phyloP scores from a whole-genome alignment of 2,329 filamentous ascomycete genomes.

The Paracorniculantispora psalliotae region DNA sequence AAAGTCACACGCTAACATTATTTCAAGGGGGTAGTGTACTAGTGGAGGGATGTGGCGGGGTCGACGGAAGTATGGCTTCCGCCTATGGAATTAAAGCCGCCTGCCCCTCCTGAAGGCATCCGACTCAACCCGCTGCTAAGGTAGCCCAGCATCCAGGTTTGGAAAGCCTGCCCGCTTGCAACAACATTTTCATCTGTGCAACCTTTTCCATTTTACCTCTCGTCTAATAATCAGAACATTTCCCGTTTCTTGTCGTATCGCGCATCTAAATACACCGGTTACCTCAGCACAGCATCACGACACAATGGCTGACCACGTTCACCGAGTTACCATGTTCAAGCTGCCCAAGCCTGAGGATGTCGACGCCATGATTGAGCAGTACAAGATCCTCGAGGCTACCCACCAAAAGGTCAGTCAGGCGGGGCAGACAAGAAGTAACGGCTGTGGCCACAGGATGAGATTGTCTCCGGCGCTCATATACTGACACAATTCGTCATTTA shows the following conservation, averaged over 20 bases:
- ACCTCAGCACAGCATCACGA: not conserved
- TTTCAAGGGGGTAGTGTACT: not conserved
- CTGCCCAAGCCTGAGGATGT: slow-evolving; percentile 40
- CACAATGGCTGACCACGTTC: slow-evolving; percentile 36
- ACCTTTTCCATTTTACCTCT: not conserved
- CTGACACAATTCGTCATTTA: slow-evolving; percentile 25
- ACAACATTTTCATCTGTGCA: not conserved
- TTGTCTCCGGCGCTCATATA: not conserved
- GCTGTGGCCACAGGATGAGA: too few species aligned
- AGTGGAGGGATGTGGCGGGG: not conserved
- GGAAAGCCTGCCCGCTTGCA: not conserved
- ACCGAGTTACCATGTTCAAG: slow-evolving; percentile 52
- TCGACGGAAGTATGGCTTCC: not conserved
- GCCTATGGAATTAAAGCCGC: not conserved
- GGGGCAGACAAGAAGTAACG: too few species aligned
- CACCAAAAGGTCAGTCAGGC: slow-evolving; percentile 39
- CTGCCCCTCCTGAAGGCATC: not conserved
- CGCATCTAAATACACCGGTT: not conserved
- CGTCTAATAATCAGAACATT: not conserved
- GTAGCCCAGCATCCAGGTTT: not conserved
- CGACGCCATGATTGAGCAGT: slow-evolving; percentile 40
- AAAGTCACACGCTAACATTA: too few species aligned
- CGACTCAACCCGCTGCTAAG: slow-evolving; percentile 6
- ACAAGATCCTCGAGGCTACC: slow-evolving; percentile 34
- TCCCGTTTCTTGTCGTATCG: not conserved